Evolutionary conservation across 306 rosid species (phyloP).

Genomic region (Nissolia schottii): DNA sequence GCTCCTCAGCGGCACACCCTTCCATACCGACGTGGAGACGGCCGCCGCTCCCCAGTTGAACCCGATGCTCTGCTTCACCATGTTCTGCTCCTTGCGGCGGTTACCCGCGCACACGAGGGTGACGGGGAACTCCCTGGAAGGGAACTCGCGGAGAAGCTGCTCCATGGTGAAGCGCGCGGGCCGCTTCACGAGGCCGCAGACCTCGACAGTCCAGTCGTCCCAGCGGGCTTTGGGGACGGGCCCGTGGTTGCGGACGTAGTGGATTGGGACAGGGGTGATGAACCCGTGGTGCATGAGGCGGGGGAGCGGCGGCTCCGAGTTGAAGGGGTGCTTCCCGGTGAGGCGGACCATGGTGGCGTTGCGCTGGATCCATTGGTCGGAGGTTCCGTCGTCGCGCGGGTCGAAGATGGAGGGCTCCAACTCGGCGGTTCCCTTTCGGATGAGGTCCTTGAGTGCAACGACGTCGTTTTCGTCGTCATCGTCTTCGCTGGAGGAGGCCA

Average conservation of each 20-base stretch:
- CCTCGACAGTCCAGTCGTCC: constrained; percentile 66
- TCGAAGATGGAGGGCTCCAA: constrained; percentile 55
- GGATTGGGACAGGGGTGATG: constrained; percentile 79
- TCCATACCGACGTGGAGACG: constrained; percentile 71
- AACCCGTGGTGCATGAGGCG: constrained; percentile 76
- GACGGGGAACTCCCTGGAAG: constrained; percentile 45
- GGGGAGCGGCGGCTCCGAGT: constrained; percentile 60
- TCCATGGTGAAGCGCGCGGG: constrained; percentile 59
- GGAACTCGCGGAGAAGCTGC: constrained; percentile 50
- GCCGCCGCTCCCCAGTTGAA: constrained; percentile 85
- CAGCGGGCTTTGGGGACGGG: constrained; percentile 51
- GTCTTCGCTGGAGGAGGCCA: neutral
- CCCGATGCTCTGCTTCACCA: constrained; percentile 68
- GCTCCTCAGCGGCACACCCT: constrained; percentile 47
- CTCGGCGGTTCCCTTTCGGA: constrained; percentile 36
- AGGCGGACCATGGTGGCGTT: constrained; percentile 65
- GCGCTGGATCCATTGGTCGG: constrained; percentile 66
- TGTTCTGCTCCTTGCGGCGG: constrained; percentile 76
- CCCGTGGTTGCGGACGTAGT: constrained; percentile 83
- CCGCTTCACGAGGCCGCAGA: constrained; percentile 58
- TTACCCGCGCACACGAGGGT: constrained; percentile 76
- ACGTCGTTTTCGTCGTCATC: constrained; percentile 35
- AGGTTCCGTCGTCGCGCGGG: constrained; percentile 58
- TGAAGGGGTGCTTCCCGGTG: constrained; percentile 82
- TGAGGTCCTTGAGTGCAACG: constrained; percentile 9